These are phyloP conservation scores for Flueggea neowawraea DNA, from an alignment of 441 rosid species.

Conservation along the genomic window DNA sequence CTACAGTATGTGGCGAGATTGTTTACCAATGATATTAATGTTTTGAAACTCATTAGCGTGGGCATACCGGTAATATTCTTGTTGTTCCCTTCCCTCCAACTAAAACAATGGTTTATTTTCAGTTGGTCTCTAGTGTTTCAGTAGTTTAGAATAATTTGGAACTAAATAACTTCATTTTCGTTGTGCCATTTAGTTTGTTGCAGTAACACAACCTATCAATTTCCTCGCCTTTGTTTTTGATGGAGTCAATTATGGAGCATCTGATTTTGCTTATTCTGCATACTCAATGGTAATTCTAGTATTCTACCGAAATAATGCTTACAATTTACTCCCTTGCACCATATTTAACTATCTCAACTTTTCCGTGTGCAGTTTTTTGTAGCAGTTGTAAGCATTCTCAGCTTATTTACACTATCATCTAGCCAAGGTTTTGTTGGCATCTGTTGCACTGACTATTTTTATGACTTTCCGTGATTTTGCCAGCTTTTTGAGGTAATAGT, in stretches of 20 bases:
- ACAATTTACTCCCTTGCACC: neutral
- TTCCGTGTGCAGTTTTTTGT: slow-evolving; percentile 37
- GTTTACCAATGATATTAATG: slow-evolving; percentile 35
- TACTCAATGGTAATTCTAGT: slow-evolving; percentile 46
- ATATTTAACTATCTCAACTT: neutral
- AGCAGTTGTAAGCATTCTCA: slow-evolving; percentile 32
- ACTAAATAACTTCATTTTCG: neutral
- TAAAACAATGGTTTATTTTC: neutral
- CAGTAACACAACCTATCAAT: slow-evolving; percentile 61
- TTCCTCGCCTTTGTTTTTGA: slow-evolving; percentile 63
- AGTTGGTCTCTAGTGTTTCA: too few species aligned
- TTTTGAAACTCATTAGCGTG: slow-evolving; percentile 33
- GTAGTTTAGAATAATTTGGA: neutral
- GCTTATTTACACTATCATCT: slow-evolving; percentile 37
- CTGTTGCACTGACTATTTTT: slow-evolving; percentile 36
- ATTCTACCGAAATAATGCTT: neutral
- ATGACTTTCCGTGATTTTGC: slow-evolving; percentile 46
- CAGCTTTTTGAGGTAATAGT: slow-evolving; percentile 45
- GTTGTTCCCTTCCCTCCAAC: neutral
- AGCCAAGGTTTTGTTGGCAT: slow-evolving; percentile 47
- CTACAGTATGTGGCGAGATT: slow-evolving; percentile 30
- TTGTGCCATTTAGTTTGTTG: slow-evolving; percentile 37
- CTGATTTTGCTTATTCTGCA: slow-evolving; percentile 59
- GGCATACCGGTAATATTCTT: slow-evolving; percentile 39
- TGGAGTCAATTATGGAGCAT: slow-evolving; percentile 63